A percentile compares a stretch with the other conserved stretches of the same genome.
These are phyloP conservation scores for Plasmopara halstedii DNA, from an alignment of 352 stramenopile species.

Conservation along the genomic window DNA sequence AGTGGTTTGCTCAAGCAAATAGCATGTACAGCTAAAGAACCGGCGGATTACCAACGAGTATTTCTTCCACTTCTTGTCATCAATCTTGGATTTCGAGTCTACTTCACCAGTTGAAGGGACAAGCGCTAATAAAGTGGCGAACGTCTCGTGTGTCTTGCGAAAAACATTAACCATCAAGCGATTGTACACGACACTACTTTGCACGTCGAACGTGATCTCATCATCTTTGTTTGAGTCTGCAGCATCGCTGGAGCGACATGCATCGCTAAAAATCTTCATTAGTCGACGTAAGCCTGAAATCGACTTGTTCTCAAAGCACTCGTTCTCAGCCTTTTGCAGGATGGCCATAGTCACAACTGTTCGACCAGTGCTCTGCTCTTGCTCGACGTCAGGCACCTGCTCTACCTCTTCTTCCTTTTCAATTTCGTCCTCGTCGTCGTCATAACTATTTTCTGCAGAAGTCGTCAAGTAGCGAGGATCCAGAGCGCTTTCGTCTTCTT, in stretches of 20 bases:
- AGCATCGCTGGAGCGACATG: slow-evolving; percentile 89
- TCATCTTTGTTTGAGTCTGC: slow-evolving; percentile 55
- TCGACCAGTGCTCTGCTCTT: slow-evolving; percentile 29
- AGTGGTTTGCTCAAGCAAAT: slow-evolving; percentile 87
- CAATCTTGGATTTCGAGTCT: slow-evolving; percentile 34
- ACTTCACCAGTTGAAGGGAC: slow-evolving; percentile 26
- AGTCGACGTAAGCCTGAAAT: slow-evolving; percentile 86
- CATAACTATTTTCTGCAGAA: neutral
- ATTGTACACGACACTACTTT: slow-evolving; percentile 93
- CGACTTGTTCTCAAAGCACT: slow-evolving; percentile 84
- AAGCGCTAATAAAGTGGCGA: slow-evolving; percentile 72
- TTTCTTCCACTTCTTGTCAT: slow-evolving; percentile 79
- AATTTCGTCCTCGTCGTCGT: slow-evolving; percentile 25
- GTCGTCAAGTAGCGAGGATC: slow-evolving; percentile 71
- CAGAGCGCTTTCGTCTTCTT: slow-evolving; percentile 74
- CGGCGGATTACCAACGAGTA: slow-evolving; percentile 78
- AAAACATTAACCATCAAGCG: slow-evolving; percentile 92
- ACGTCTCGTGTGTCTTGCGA: slow-evolving; percentile 80
- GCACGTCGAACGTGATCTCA: slow-evolving; percentile 88
- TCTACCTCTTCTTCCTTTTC: slow-evolving; percentile 15
- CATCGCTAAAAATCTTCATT: slow-evolving; percentile 92
- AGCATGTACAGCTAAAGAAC: slow-evolving; percentile 90
- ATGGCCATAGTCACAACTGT: slow-evolving; percentile 72
- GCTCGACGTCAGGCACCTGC: slow-evolving; percentile 14
- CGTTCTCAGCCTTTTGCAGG: slow-evolving; percentile 76